A percentile compares a stretch with the other conserved stretches of the same genome.
These are phyloP conservation scores for Nakazawaea pomicola DNA, from an alignment of 805 yeast genomes.

Conservation along the genomic window DNA sequence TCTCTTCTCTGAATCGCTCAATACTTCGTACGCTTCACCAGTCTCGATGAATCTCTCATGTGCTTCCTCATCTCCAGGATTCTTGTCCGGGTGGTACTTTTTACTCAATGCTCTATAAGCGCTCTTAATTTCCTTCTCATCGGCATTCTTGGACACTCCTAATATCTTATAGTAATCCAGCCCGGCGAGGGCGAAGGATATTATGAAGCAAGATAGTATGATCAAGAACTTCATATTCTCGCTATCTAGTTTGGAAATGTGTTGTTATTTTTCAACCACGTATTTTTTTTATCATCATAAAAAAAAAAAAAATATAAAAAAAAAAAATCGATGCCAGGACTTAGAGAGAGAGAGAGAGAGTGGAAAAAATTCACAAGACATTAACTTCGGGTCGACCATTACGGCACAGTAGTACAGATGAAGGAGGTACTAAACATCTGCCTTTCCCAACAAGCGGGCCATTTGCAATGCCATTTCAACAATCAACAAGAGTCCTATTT, in stretches of 20 bases:
- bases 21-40: conserved; percentile 89
- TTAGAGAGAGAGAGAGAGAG: not conserved
- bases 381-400: no score
- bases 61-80: conserved; percentile 76
- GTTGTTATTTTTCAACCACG: not conserved
- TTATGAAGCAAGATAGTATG: conserved; percentile 5
- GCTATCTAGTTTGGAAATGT: not conserved
- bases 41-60: conserved; percentile 83
- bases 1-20: conserved; percentile 67
- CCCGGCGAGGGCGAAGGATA: conserved; percentile 25
- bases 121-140: conserved; percentile 75
- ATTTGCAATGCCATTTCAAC: conserved; percentile 73
- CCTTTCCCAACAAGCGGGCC: conserved; percentile 68
- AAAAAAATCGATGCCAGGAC: not conserved
- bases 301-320: not conserved
- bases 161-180: conserved; percentile 43
- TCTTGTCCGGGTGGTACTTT: conserved; percentile 93
- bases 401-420: no score
- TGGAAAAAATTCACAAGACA: no score
- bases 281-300: not conserved
- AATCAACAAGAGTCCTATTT: conserved; percentile 72
- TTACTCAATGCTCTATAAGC: conserved; percentile 81
- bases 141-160: conserved; percentile 65
- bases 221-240: conserved; percentile 4
- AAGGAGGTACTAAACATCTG: conserved; percentile 72